A percentile compares a stretch with the other conserved stretches of the same genome.
phyloP scores from a whole-genome alignment of 257 asterid species.

The Lithospermum erythrorhizon region DNA sequence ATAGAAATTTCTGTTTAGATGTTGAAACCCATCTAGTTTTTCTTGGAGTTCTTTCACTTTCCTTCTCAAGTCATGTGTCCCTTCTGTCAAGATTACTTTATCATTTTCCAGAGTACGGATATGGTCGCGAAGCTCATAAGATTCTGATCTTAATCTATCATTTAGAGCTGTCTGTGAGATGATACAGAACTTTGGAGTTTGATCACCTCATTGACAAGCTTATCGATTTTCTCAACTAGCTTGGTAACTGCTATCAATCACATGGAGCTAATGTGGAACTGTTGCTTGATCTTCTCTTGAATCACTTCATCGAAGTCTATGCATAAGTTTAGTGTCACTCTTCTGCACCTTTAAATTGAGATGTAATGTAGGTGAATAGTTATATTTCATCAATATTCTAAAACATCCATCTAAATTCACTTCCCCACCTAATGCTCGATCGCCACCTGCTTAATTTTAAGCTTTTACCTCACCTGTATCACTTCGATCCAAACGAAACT shows the following conservation, averaged over 20 bases:
- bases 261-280: conserved; percentile 19
- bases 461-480: too few relatives aligned
- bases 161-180: conserved; percentile 75
- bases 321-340: conserved; percentile 7
- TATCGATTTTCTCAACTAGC: conserved; percentile 72
- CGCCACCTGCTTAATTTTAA: too few relatives aligned
- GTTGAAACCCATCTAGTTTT: conserved; percentile 31
- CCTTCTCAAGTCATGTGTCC: conserved; percentile 24
- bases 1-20: conserved; percentile 43
- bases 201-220: conserved; percentile 67
- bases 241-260: conserved; percentile 46
- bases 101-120: conserved; percentile 43
- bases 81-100: conserved; percentile 25
- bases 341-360: too few relatives aligned
- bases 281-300: conserved; percentile 18
- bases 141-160: conserved; percentile 48
- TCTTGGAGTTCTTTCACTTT: conserved; percentile 58
- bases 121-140: conserved; percentile 52
- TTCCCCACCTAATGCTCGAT: too few relatives aligned
- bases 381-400: too few relatives aligned
- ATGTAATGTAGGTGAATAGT: too few relatives aligned
- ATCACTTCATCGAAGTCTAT: conserved; percentile 16
- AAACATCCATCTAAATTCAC: too few relatives aligned
- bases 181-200: conserved; percentile 60
- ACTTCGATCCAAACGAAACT: too few relatives aligned